Base-by-base conservation (phyloP, 208 protist species). In the Trypanosoma rangeli region DNA sequence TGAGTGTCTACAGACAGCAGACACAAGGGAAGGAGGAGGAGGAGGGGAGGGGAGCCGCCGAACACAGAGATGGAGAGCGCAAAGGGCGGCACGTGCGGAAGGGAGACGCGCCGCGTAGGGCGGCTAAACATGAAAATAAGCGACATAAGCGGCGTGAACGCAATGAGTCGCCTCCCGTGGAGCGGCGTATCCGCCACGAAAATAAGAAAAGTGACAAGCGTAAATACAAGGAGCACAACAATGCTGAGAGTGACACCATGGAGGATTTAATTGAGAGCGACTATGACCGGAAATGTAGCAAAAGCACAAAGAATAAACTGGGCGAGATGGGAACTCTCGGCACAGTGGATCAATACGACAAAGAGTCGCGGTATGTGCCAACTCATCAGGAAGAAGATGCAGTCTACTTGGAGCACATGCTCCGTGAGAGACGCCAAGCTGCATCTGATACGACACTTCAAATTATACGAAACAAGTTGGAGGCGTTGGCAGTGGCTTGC, bases 401-500 rank as follows among this genome's bases (percentile, higher is more conserved):
- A 13, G 60, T 55, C 31, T 87, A 90, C 50, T 74, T 78, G 22
- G 74, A 80, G 55, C 78, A 71, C 22, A 64, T 82, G 66, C 42
- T 80, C 10, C 73, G 72, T 42, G 70, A 64, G 12, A 61, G 59
- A 4, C 82, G 86, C 5, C 56, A 70, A 18, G 13, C 55, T 3
- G 79, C 70, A 28, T 72, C 69, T 22, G 70, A 80, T 10, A 61
- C 4, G 5, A 58, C 74, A 58, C 76, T 92, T 35, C 13, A 65
- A 26, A 35, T 7, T 2, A 68, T 59, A 44, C 70, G 71, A 10
- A 44, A 68, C 35, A 37, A 71, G 29, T 16, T 63, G 13, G 31
- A 35, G 22, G 22, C 37, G 4, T 31, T 67, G 57, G 31, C 70
- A 28, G 63, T 53, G n/a, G 48, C 35, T 1, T 62, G 52, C 26